These are phyloP conservation scores for Alloteropsis semialata DNA, from an alignment of 176 grass and related monocot species.

Conservation along the genomic window DNA sequence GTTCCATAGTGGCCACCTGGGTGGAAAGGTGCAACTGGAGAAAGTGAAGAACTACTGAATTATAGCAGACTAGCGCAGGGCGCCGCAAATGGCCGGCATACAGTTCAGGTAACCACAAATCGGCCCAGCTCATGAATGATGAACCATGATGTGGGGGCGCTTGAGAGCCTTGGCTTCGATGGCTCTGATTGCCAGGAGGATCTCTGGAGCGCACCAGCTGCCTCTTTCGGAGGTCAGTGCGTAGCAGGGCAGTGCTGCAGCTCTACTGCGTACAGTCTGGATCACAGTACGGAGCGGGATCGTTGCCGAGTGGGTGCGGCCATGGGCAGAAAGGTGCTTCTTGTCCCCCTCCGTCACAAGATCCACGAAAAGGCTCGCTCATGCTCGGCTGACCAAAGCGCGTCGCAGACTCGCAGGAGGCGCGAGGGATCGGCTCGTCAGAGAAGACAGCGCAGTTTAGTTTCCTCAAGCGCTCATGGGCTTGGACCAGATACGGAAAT, in stretches of 20 bases:
- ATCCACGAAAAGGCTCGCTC: background rate
- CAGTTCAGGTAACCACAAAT: background rate
- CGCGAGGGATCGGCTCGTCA: too few relatives aligned
- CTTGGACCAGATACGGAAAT: background rate
- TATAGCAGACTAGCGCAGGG: background rate
- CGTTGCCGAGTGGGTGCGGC: background rate
- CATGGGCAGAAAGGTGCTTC: slow-evolving; percentile 4
- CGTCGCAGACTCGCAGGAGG: too few relatives aligned
- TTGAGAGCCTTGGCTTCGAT: background rate
- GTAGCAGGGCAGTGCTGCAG: background rate
- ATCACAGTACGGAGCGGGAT: background rate
- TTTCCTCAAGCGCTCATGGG: background rate
- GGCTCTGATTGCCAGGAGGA: background rate
- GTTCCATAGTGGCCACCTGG: too few relatives aligned
- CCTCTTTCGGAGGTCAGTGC: background rate
- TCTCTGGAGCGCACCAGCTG: background rate
- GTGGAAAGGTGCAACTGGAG: too few relatives aligned
- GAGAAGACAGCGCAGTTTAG: too few relatives aligned
- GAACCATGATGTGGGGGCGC: background rate
- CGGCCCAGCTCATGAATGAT: background rate
- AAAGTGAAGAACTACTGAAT: too few relatives aligned
- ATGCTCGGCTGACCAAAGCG: too few relatives aligned
- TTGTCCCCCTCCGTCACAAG: background rate
- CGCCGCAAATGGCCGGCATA: background rate
- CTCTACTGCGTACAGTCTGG: slow-evolving; percentile 1